A percentile compares a stretch with the other conserved stretches of the same genome.
Evolutionary conservation across 1,139 yeast genomes (phyloP).

Genomic region (Hansenula lynferdii): DNA sequence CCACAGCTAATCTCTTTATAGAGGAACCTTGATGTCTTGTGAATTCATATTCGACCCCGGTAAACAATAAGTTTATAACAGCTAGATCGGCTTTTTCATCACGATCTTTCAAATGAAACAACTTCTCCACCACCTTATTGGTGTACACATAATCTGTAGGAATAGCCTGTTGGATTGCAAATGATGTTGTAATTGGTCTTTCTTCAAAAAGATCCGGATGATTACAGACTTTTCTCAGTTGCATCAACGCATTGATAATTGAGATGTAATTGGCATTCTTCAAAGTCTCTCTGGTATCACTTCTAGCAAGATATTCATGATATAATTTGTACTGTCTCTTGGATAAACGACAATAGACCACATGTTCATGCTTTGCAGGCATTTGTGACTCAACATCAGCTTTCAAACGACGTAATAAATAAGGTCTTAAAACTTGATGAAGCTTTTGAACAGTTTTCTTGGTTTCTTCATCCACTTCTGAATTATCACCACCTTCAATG

Average conservation of each 20-base stretch:
- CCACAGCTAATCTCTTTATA: constrained; percentile 25
- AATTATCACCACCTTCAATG: constrained; percentile 63
- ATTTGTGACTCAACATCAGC: constrained; percentile 98
- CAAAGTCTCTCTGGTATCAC: constrained; percentile 89
- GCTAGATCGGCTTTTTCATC: constrained; percentile 39
- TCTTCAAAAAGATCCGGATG: constrained; percentile 98
- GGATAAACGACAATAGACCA: constrained; percentile 86
- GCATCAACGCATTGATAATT: constrained; percentile 97
- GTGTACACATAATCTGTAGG: constrained; percentile 42
- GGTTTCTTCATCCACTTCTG: constrained; percentile 61
- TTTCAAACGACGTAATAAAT: constrained; percentile 82
- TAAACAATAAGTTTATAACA: constrained; percentile 59
- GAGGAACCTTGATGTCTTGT: constrained; percentile 48
- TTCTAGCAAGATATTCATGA: constrained; percentile 97
- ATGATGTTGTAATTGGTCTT: constrained; percentile 88
- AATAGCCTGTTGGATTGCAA: constrained; percentile 67
- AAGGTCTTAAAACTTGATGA: constrained; percentile 93
- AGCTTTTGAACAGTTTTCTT: constrained; percentile 79
- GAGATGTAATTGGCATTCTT: constrained; percentile 94
- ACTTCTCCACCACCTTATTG: constrained; percentile 40
- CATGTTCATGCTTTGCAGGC: constrained; percentile 98
- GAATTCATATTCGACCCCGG: constrained; percentile 38
- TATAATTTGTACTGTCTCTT: constrained; percentile 88
- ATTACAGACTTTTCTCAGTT: constrained; percentile 92
- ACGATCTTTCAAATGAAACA: constrained; percentile 26